Percentiles rank a stretch among this genome's conserved stretches.
Conservation (phyloP, 2,329 filamentous ascomycete genomes). For the Gaeumannomyces sp. region DNA sequence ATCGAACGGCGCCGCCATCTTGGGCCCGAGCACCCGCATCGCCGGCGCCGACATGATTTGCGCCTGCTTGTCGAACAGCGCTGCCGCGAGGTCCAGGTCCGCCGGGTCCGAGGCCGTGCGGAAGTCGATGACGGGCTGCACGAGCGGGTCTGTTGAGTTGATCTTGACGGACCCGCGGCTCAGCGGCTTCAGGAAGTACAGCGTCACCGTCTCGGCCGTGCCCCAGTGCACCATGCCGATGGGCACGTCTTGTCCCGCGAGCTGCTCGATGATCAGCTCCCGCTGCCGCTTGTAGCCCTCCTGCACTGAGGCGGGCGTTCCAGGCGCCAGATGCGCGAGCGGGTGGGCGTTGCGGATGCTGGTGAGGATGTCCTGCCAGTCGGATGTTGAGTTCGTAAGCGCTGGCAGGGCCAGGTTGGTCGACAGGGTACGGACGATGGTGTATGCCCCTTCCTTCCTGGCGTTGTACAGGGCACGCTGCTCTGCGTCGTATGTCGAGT, state of each 20-base stretch:
- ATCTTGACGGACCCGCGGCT: slow-evolving; percentile 32
- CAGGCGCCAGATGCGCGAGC: slow-evolving; percentile 24
- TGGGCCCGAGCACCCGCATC: slow-evolving; percentile 23
- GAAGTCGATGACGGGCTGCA: slow-evolving; percentile 30
- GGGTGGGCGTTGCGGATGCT: slow-evolving; percentile 23
- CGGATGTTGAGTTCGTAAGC: slow-evolving; percentile 23
- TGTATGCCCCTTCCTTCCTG: slow-evolving; percentile 25
- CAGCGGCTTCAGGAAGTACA: slow-evolving; percentile 31
- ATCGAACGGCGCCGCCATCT: slow-evolving; percentile 23
- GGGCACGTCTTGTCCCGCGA: slow-evolving; percentile 19
- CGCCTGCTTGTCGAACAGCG: slow-evolving; percentile 28
- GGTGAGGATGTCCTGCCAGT: neutral
- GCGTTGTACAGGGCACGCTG: slow-evolving; percentile 25
- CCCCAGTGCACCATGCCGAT: slow-evolving; percentile 26
- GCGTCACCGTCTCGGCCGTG: slow-evolving; percentile 20
- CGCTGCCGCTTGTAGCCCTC: slow-evolving; percentile 31
- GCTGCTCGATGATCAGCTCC: slow-evolving; percentile 24
- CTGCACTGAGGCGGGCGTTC: slow-evolving; percentile 26
- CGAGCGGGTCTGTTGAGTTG: slow-evolving; percentile 26
- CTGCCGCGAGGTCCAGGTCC: slow-evolving; percentile 28
- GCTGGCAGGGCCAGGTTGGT: slow-evolving; percentile 24
- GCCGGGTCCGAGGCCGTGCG: slow-evolving; percentile 31
- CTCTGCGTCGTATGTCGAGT: slow-evolving; percentile 28
- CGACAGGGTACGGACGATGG: slow-evolving; percentile 21
- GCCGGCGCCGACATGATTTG: slow-evolving; percentile 24